A percentile compares a stretch with the other conserved stretches of the same genome.
phyloP scores from a whole-genome alignment of 169 alveolate species.

The Eimeria nieschulzi region DNA sequence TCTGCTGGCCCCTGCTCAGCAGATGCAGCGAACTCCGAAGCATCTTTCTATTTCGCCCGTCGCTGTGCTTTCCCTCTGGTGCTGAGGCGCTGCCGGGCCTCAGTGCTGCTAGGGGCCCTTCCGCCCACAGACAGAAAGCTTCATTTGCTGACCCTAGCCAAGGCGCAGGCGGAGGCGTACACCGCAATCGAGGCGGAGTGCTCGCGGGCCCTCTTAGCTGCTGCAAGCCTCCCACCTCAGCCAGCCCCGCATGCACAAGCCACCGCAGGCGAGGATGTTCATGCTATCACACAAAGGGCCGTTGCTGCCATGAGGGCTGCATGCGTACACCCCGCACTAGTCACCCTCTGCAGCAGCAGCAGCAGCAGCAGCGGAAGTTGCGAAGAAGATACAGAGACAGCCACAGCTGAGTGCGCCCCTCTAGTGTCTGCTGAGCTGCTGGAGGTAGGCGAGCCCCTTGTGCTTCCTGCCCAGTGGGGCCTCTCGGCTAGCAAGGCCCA shows the following conservation, averaged over 20 bases:
- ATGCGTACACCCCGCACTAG: slow-evolving; percentile 40
- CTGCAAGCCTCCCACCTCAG: slow-evolving; percentile 2
- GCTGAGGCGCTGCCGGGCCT: slow-evolving; percentile 10
- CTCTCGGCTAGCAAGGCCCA: neutral
- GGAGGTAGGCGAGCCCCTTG: slow-evolving; percentile 3
- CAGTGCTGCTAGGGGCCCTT: slow-evolving; percentile 45
- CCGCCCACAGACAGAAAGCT: slow-evolving; percentile 43
- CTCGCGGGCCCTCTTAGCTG: slow-evolving; percentile 34
- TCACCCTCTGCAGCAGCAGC: slow-evolving; percentile 31
- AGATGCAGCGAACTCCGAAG: neutral
- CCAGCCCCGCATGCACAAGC: slow-evolving; percentile 13
- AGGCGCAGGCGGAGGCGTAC: slow-evolving; percentile 14
- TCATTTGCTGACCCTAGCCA: slow-evolving; percentile 1
- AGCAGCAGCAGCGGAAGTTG: slow-evolving; percentile 22
- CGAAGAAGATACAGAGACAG: slow-evolving; percentile 3
- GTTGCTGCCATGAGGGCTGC: slow-evolving; percentile 29
- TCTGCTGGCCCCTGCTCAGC: slow-evolving; percentile 23
- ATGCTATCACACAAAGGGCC: neutral
- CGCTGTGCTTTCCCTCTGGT: slow-evolving; percentile 45
- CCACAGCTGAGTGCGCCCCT: neutral
- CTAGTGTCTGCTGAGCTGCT: slow-evolving; percentile 22
- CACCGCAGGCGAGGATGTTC: neutral
- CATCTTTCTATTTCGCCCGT: slow-evolving; percentile 20
- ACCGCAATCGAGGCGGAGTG: neutral
- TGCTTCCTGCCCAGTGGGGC: neutral